A percentile compares a stretch with the other conserved stretches of the same genome.
Evolutionary conservation across 2,329 filamentous ascomycete genomes (phyloP).

Genomic region (Fusarium burgessii): DNA sequence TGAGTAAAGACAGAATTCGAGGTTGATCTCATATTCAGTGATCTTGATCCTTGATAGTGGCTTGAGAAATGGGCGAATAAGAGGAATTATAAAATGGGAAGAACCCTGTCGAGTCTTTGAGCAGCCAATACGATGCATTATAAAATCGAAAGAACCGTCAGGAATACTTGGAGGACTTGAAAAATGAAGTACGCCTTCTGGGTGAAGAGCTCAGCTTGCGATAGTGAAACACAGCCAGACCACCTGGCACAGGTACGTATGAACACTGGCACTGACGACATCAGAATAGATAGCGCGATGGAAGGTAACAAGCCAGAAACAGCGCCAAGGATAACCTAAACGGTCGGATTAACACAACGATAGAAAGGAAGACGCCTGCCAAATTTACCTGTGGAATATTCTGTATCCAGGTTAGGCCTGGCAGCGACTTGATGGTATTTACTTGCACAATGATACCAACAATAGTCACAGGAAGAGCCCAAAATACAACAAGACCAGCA

Average conservation of each 20-base stretch:
- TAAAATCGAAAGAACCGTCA: slow-evolving; percentile 62
- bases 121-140: not conserved
- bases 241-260: slow-evolving; percentile 79
- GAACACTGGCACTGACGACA: slow-evolving; percentile 79
- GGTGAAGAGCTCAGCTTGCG: slow-evolving; percentile 87
- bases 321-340: slow-evolving; percentile 73
- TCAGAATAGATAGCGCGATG: slow-evolving; percentile 81
- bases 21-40: not conserved
- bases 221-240: slow-evolving; percentile 81
- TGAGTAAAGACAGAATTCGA: not conserved
- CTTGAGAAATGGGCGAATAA: not conserved
- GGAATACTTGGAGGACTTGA: slow-evolving; percentile 91
- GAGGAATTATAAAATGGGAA: not conserved
- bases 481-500: slow-evolving; percentile 83
- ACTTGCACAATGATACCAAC: slow-evolving; percentile 90
- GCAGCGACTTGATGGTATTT: slow-evolving; percentile 72
- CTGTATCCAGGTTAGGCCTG: slow-evolving; percentile 80
- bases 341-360: not conserved
- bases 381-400: slow-evolving; percentile 67
- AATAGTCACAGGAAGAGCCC: slow-evolving; percentile 79
- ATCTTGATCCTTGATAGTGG: not conserved
- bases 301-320: slow-evolving; percentile 87
- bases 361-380: not conserved
- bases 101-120: not conserved
- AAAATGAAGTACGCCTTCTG: slow-evolving; percentile 94